Evolutionary conservation across 169 alveolate genomes (phyloP).

Genomic region (Plasmodium knowlesi): DNA sequence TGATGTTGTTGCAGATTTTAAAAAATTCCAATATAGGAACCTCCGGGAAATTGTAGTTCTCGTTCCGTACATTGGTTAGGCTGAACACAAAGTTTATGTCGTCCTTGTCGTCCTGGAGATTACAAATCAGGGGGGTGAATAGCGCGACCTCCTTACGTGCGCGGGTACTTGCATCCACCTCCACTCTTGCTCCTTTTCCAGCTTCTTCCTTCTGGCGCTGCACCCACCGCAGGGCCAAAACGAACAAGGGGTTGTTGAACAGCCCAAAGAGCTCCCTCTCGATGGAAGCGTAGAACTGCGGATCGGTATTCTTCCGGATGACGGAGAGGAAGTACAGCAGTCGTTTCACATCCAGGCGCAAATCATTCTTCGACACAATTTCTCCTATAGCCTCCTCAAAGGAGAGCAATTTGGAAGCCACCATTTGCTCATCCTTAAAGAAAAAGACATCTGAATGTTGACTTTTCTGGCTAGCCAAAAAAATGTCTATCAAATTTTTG

Average conservation of each 20-base stretch:
- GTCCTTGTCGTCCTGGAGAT: constrained; percentile 21
- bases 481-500: not conserved
- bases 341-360: constrained; percentile 24
- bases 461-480: not conserved
- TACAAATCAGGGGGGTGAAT: constrained; percentile 33
- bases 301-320: constrained; percentile 27
- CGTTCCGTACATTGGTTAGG: constrained; percentile 29
- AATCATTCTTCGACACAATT: constrained; percentile 21
- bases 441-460: not conserved
- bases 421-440: constrained; percentile 2
- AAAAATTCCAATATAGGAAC: constrained; percentile 34
- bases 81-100: constrained; percentile 52
- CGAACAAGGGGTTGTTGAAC: constrained; percentile 46
- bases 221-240: constrained; percentile 27
- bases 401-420: not conserved
- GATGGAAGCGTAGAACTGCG: not conserved
- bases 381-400: constrained; percentile 21
- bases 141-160: not conserved
- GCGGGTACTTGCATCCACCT: not conserved
- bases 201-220: not conserved
- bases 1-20: constrained; percentile 36
- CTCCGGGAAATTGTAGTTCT: constrained; percentile 31
- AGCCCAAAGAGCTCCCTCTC: constrained; percentile 23
- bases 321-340: constrained; percentile 42
- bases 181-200: not conserved